Conservation (phyloP, 202 grass and related monocot genomes). For the Panicum virgatum region DNA sequence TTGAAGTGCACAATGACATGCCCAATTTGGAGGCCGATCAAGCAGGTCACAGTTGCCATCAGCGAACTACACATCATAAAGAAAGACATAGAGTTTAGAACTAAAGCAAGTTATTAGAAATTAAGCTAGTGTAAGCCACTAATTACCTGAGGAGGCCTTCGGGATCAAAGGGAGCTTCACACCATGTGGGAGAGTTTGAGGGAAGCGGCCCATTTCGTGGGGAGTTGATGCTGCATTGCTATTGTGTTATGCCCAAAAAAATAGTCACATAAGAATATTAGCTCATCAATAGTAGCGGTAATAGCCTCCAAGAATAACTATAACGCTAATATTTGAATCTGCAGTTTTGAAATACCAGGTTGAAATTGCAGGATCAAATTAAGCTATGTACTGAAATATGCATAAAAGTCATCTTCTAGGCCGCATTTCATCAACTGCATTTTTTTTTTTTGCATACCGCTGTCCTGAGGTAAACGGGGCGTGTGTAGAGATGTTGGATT, state of each 20-base stretch:
- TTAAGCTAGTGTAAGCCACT: background rate
- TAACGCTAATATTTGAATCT: background rate
- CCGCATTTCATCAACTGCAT: background rate
- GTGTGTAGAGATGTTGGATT: slow-evolving; percentile 66
- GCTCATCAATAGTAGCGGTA: background rate
- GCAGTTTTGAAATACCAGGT: too few relatives aligned
- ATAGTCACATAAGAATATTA: background rate
- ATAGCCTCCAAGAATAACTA: background rate
- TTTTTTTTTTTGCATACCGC: slow-evolving; percentile 39
- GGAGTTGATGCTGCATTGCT: slow-evolving; percentile 79
- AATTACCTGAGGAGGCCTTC: slow-evolving; percentile 78
- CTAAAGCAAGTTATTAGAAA: background rate
- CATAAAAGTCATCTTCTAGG: background rate
- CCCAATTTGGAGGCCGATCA: slow-evolving; percentile 81
- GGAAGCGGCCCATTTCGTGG: slow-evolving; percentile 73
- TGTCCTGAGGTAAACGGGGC: slow-evolving; percentile 62
- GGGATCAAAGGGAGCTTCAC: slow-evolving; percentile 83
- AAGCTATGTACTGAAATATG: background rate
- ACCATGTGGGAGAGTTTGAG: slow-evolving; percentile 66
- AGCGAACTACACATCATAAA: slow-evolving; percentile 45
- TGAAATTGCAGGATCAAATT: too few relatives aligned
- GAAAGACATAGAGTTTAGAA: background rate
- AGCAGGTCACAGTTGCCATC: slow-evolving; percentile 87
- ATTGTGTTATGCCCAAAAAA: background rate
- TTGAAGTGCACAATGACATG: slow-evolving; percentile 72